phyloP scores from a whole-genome alignment of 2,329 filamentous ascomycete species.

The Alternaria sp. region DNA sequence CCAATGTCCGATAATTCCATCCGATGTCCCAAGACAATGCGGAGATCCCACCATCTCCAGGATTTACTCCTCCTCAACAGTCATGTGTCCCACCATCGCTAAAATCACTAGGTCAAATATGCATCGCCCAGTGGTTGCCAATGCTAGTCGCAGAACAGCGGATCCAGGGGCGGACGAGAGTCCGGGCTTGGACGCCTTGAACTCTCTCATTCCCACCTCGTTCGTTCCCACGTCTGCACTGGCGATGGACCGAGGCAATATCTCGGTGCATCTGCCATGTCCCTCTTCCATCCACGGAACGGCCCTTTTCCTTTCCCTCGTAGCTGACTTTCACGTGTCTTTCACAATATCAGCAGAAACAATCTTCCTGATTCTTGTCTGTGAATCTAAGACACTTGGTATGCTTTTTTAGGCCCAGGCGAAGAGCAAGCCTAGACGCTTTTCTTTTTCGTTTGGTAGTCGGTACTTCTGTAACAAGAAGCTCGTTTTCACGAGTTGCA shows the following conservation, averaged over 20 bases:
- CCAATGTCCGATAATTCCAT: constrained; percentile 12
- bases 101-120: neutral
- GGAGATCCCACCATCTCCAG: constrained; percentile 14
- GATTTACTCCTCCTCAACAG: constrained; percentile 5
- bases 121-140: neutral
- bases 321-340: neutral
- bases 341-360: neutral
- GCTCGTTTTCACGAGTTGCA: neutral
- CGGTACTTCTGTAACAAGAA: neutral
- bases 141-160: constrained; percentile 5
- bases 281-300: neutral
- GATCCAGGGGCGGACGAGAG: neutral
- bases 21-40: constrained; percentile 1
- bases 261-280: neutral
- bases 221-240: neutral
- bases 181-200: neutral
- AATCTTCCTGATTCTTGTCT: neutral
- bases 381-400: too few relatives aligned
- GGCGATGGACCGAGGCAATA: neutral
- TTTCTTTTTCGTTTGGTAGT: neutral
- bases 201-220: neutral
- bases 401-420: neutral
- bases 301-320: neutral
- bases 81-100: constrained; percentile 17
- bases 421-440: neutral